Evolutionary conservation across 148 eudicot genomes (phyloP).

Genomic region (Cornus suecica): DNA sequence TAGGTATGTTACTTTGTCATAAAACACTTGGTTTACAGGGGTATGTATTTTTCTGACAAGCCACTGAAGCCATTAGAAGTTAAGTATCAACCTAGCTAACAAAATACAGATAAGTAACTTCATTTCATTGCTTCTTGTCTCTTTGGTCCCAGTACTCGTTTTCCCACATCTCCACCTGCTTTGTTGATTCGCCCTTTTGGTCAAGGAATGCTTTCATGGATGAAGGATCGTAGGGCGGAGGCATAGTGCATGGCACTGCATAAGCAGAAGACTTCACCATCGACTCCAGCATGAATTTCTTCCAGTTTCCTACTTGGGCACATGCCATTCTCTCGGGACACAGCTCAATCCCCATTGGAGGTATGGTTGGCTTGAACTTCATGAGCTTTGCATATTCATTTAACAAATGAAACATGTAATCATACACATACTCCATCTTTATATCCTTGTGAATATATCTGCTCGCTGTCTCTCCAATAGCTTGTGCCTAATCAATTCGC

Average conservation of each 20-base stretch:
- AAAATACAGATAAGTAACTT: neutral
- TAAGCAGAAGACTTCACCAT: conserved; percentile 37
- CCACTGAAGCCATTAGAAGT: too few relatives aligned
- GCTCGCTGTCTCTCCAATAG: conserved; percentile 39
- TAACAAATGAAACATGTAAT: conserved; percentile 57
- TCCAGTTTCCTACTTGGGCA: conserved; percentile 30
- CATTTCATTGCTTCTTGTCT: neutral
- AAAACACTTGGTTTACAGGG: too few relatives aligned
- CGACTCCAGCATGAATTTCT: conserved; percentile 38
- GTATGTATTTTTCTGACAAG: too few relatives aligned
- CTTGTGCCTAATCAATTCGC: conserved; percentile 26
- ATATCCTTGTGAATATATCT: conserved; percentile 38
- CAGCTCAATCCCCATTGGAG: conserved; percentile 37
- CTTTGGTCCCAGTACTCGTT: conserved; percentile 33
- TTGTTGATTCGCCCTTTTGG: conserved; percentile 28
- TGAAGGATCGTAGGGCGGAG: conserved; percentile 42
- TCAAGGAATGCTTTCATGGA: conserved; percentile 23
- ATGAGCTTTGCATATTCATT: conserved; percentile 49
- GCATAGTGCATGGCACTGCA: conserved; percentile 37
- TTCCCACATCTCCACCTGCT: conserved; percentile 54
- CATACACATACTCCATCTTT: conserved; percentile 51
- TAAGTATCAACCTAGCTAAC: neutral
- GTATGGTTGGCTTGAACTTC: conserved; percentile 43
- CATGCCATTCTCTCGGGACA: conserved; percentile 54
- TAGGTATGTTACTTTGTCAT: too few relatives aligned